Percentiles rank a stretch among this genome's conserved stretches.
phyloP scores from a whole-genome alignment of 2,329 filamentous ascomycete species.

The Claviceps monticola region DNA sequence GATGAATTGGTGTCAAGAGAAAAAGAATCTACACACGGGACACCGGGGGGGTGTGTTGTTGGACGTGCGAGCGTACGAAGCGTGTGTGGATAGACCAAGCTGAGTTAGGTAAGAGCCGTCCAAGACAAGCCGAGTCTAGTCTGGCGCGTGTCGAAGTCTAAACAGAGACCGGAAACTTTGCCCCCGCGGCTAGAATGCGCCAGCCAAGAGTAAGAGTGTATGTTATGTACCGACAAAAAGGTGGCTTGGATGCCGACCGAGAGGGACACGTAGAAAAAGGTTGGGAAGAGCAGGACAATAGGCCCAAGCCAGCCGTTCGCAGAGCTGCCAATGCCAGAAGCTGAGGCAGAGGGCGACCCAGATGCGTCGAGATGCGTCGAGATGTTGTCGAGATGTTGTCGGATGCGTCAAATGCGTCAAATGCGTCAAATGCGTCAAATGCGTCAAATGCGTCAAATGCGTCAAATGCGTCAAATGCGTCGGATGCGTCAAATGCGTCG shows the following conservation, averaged over 20 bases:
- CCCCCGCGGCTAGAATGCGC: background rate
- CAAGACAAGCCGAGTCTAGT: constrained; percentile 1
- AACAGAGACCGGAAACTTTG: background rate
- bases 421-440: too few relatives aligned
- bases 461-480: background rate
- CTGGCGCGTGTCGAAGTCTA: constrained; percentile 4
- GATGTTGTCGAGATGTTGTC: background rate
- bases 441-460: background rate
- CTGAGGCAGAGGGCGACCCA: too few relatives aligned
- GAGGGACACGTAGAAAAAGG: background rate
- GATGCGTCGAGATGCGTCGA: too few relatives aligned
- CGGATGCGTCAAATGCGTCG: too few relatives aligned
- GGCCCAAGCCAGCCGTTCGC: background rate
- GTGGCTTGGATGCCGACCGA: background rate
- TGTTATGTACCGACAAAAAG: background rate
- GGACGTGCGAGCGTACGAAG: background rate
- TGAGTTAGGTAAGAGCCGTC: background rate
- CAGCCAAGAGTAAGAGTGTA: background rate
- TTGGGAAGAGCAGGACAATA: background rate
- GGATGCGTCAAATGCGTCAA: background rate
- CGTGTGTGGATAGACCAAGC: background rate
- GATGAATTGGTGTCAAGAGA: background rate
- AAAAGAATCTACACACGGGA: background rate
- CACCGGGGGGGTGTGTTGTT: background rate
- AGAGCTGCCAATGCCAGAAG: background rate